Conservation (phyloP, 305 asterid genomes). For the Fraxinus floribunda region DNA sequence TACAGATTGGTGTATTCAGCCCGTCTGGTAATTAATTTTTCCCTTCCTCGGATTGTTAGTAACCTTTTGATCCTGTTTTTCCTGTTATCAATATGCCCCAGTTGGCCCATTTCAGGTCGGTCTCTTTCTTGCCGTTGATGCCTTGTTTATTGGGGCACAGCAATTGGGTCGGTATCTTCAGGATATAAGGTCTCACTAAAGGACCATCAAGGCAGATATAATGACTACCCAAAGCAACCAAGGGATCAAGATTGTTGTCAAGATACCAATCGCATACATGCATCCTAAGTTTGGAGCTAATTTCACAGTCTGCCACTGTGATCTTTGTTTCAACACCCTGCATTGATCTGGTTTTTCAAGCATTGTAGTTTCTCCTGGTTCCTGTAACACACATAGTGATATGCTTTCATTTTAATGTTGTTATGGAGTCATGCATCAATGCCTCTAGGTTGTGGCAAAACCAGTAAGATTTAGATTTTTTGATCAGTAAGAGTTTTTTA, state of each 20-base stretch:
- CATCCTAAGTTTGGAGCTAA: neutral
- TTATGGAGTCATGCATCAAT: neutral
- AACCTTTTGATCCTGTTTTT: neutral
- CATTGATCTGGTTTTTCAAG: neutral
- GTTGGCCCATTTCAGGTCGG: conserved; percentile 57
- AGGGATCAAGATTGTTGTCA: neutral
- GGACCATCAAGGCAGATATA: neutral
- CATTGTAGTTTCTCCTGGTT: neutral
- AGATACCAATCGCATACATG: neutral
- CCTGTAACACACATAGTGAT: neutral
- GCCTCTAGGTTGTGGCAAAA: neutral
- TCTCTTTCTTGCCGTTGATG: conserved; percentile 71
- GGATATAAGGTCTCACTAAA: conserved; percentile 63
- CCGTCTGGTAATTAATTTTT: conserved; percentile 61
- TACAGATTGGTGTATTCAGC: conserved; percentile 77
- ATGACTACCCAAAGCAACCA: neutral
- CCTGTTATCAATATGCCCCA: conserved; percentile 7
- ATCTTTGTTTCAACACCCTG: neutral
- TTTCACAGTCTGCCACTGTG: neutral
- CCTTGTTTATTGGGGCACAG: conserved; percentile 79
- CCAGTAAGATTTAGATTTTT: neutral
- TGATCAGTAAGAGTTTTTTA: neutral
- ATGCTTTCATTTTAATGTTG: neutral
- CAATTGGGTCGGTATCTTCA: conserved; percentile 74
- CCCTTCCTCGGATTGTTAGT: conserved; percentile 8